Base-by-base conservation (phyloP, 1,139 yeast genomes). In the Scheffersomyces lignicola region DNA sequence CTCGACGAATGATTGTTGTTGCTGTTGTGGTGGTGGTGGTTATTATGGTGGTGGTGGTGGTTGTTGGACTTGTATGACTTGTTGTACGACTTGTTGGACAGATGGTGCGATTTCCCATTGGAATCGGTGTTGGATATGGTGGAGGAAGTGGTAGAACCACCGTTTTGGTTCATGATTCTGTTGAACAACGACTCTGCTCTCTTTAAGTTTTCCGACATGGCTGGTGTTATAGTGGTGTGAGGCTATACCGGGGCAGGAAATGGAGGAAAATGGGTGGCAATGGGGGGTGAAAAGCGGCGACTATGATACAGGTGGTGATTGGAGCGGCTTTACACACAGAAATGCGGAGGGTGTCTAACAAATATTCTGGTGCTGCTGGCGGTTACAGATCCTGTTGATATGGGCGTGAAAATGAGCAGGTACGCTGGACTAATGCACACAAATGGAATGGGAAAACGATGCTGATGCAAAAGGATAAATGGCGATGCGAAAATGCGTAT, bases 111-210 rank as follows among this genome's bases (percentile, higher is more conserved):
- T 11, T 23, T 16, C 11, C 12, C 8, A 24, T 17, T 16, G 10
- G 16, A 16, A 7, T 15, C 14, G 7, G 37, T 15, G 10, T 17
- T 37, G 6, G 39, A 26, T 16, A 35, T 20, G 8, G 26, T 20
- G 24, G 42, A 28, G 32, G 42, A 37, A 35, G 22, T 7, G 12
- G 26, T 3, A 18, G 32, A n/a, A 2, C 37, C 33, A 8, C 51
- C 51, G 35, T 57, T 60, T 37, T 61, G 73, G 48, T 69, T 70
- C 74, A 70, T 69, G 46, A 70, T 70, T 47, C 76, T 52, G 49
- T 70, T 70, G 58, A 70, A 70, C 37, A 70, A 60, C 32, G 74
- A 68, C 48, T 70, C 76, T 28, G 76, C 76, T 52, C 76, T 61
- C 43, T 69, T 70, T 47, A 70, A 62, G 52, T 70, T 70, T 44